A percentile compares a stretch with the other conserved stretches of the same genome.
These are phyloP conservation scores for Sarcodon aspratus DNA, from an alignment of 768 basidiomycete species.

Conservation along the genomic window DNA sequence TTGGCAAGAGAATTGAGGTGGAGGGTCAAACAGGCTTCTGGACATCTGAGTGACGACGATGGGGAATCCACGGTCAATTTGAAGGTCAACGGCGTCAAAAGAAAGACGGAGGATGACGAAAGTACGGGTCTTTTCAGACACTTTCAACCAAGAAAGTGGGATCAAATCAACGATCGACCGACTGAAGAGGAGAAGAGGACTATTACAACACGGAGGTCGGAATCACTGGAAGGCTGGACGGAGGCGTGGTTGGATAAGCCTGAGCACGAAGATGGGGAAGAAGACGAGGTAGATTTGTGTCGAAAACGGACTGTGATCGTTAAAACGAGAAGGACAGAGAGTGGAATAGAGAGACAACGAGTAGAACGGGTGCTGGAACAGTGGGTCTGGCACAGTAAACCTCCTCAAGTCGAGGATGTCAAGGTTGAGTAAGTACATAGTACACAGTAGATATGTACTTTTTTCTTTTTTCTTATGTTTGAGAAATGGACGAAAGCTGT, in stretches of 20 bases:
- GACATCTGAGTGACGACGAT: slow-evolving; percentile 62
- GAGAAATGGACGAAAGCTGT: too few relatives aligned
- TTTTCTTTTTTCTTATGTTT: too few relatives aligned
- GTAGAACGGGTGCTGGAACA: slow-evolving; percentile 58
- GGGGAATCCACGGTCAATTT: slow-evolving; percentile 19
- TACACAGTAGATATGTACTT: too few relatives aligned
- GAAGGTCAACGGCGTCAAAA: slow-evolving; percentile 15
- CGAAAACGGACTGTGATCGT: slow-evolving; percentile 32
- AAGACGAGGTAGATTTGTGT: slow-evolving; percentile 27
- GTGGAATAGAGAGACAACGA: slow-evolving; percentile 58
- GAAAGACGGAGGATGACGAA: slow-evolving; percentile 12
- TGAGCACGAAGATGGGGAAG: slow-evolving; percentile 9
- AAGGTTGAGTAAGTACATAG: too few relatives aligned
- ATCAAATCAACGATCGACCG: slow-evolving; percentile 31
- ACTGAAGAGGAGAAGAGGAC: slow-evolving; percentile 28
- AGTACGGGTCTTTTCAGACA: slow-evolving; percentile 36
- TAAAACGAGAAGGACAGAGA: slow-evolving; percentile 43
- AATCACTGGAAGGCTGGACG: slow-evolving; percentile 15
- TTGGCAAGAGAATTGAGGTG: slow-evolving; percentile 80
- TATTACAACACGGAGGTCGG: slow-evolving; percentile 27
- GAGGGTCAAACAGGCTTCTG: slow-evolving; percentile 56
- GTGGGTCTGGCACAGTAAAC: slow-evolving; percentile 41
- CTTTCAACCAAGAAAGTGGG: slow-evolving; percentile 63
- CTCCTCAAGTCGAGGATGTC: neutral
- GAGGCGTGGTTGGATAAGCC: slow-evolving; percentile 29